phyloP scores from a whole-genome alignment of 1,139 yeast species.

The Pichiaceae sp. region DNA sequence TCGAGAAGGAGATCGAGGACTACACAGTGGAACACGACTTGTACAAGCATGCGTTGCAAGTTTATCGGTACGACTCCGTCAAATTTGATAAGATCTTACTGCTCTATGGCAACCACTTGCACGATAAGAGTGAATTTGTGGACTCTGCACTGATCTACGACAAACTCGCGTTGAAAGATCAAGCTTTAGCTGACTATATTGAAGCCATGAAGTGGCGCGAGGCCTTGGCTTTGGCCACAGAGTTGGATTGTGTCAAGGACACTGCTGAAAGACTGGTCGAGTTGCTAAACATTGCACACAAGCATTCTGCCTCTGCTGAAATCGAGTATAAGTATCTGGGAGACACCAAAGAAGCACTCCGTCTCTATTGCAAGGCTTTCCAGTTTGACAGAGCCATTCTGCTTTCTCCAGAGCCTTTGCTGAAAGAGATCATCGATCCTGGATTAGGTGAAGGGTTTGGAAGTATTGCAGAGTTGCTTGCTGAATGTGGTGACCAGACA shows the following conservation, averaged over 20 bases:
- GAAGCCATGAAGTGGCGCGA: conserved; percentile 77
- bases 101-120: conserved; percentile 56
- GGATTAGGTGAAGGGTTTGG: conserved; percentile 86
- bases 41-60: conserved; percentile 57
- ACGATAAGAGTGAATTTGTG: conserved; percentile 42
- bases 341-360: conserved; percentile 55
- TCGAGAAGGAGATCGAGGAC: conserved; percentile 49
- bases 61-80: conserved; percentile 50
- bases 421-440: conserved; percentile 57
- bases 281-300: conserved; percentile 58
- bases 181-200: conserved; percentile 65
- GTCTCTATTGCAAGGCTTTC: conserved; percentile 66
- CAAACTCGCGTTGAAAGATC: conserved; percentile 43
- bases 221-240: conserved; percentile 56
- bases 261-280: conserved; percentile 54
- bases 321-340: conserved; percentile 57
- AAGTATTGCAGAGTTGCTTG: conserved; percentile 73
- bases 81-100: conserved; percentile 49
- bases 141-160: conserved; percentile 82
- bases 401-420: conserved; percentile 42
- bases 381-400: conserved; percentile 71
- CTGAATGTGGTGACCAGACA: conserved; percentile 85
- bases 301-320: conserved; percentile 77
- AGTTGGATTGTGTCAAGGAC: conserved; percentile 29
- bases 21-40: conserved; percentile 71